Evolutionary conservation across 331 rosid genomes (phyloP).

Genomic region (Rosa hybrid): DNA sequence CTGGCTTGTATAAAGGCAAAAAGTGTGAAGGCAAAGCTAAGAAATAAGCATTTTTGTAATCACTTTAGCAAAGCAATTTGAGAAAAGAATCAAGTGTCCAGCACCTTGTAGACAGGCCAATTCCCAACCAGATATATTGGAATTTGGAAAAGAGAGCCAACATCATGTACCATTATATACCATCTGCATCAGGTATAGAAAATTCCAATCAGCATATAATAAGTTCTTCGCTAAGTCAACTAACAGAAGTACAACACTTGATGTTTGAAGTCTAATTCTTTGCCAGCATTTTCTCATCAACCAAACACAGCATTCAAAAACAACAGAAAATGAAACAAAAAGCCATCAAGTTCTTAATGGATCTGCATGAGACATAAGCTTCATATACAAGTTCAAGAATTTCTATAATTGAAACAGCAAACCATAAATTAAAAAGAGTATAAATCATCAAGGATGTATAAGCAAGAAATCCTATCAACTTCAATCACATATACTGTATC

Average conservation of each 20-base stretch:
- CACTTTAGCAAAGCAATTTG: not conserved
- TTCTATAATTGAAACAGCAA: not conserved
- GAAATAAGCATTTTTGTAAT: not conserved
- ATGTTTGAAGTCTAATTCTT: not conserved
- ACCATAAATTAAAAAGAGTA: no score
- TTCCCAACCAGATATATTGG: constrained; percentile 70
- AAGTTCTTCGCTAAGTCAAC: no score
- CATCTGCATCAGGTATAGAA: constrained; percentile 57
- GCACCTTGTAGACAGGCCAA: constrained; percentile 86
- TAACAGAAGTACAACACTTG: not conserved
- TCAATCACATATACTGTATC: no score
- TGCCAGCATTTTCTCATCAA: not conserved
- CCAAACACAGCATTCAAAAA: not conserved
- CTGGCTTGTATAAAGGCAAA: not conserved
- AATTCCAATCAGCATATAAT: not conserved
- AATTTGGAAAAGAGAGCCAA: constrained; percentile 60
- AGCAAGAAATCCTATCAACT: no score
- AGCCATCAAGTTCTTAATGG: not conserved
- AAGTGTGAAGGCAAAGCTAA: not conserved
- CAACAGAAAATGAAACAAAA: not conserved
- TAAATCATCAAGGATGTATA: no score
- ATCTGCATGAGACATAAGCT: constrained; percentile 2
- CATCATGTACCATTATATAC: constrained; percentile 85
- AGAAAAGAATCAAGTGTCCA: not conserved
- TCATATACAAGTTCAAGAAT: not conserved